Evolutionary conservation across 495 filamentous ascomycete genomes (phyloP).

Genomic region (Venustampulla echinocandica): DNA sequence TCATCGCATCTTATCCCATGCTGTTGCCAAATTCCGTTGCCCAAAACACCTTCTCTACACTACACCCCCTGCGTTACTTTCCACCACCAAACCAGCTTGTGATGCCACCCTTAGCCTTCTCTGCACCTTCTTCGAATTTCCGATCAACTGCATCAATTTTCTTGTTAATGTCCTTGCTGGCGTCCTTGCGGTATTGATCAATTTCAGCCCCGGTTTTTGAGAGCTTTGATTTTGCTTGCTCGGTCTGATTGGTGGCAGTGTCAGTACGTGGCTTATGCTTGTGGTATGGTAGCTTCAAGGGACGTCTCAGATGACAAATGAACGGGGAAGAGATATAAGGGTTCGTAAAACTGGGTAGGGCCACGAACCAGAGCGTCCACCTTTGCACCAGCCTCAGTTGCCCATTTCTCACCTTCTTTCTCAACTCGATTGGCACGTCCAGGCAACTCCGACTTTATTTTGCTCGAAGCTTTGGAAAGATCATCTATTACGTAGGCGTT

Average conservation of each 20-base stretch:
- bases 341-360: background rate
- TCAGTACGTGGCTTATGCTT: slow-evolving; percentile 2
- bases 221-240: slow-evolving; percentile 50
- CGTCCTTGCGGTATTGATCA: slow-evolving; percentile 50
- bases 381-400: slow-evolving; percentile 42
- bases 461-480: slow-evolving; percentile 51
- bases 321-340: background rate
- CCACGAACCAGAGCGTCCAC: slow-evolving; percentile 47
- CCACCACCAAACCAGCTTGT: slow-evolving; percentile 78
- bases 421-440: slow-evolving; percentile 40
- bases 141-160: slow-evolving; percentile 67
- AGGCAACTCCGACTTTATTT: slow-evolving; percentile 54
- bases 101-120: slow-evolving; percentile 69
- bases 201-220: slow-evolving; percentile 45
- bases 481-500: slow-evolving; percentile 42
- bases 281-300: background rate
- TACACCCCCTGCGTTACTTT: too few relatives aligned
- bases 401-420: slow-evolving; percentile 41
- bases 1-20: too few relatives aligned
- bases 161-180: slow-evolving; percentile 50
- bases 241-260: slow-evolving; percentile 39
- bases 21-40: too few relatives aligned
- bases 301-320: background rate
- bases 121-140: slow-evolving; percentile 65
- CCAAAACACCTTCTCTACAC: too few relatives aligned